Conservation (phyloP, 768 basidiomycete species). For the Hygrocybe punicea region DNA sequence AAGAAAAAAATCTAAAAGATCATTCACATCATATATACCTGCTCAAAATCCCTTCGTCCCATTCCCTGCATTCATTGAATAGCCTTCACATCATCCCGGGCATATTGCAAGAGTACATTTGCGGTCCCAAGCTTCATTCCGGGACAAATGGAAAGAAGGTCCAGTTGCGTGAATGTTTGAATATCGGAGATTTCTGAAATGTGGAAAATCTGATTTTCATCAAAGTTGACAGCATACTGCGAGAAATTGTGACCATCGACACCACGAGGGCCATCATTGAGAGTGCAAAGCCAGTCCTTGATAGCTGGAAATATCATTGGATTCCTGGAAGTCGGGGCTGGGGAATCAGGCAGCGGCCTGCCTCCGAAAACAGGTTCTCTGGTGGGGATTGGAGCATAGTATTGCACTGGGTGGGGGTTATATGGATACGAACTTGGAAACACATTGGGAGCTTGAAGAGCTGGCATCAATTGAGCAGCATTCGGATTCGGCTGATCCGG, state of each 20-base stretch:
- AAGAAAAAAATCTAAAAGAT: no score
- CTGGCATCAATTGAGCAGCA: background rate
- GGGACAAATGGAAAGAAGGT: background rate
- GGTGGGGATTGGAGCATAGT: no score
- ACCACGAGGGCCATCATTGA: background rate
- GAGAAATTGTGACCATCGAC: background rate
- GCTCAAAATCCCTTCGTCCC: background rate
- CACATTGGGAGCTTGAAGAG: background rate
- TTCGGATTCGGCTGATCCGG: background rate
- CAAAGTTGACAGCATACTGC: background rate
- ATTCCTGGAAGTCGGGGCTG: background rate
- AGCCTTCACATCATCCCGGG: conserved; percentile 1
- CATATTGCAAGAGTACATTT: background rate
- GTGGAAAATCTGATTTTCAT: background rate
- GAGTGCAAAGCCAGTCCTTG: background rate
- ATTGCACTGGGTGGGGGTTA: no score
- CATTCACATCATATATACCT: no score
- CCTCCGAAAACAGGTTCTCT: background rate
- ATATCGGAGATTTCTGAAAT: background rate
- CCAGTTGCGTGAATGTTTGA: background rate
- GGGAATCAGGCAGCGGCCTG: background rate
- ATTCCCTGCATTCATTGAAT: background rate
- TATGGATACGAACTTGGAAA: background rate
- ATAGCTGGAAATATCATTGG: background rate
- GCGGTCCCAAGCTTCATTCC: background rate